These are phyloP conservation scores for Nymphaea thermarum DNA, from an alignment of 164 flowering plant genomes.

Conservation along the genomic window DNA sequence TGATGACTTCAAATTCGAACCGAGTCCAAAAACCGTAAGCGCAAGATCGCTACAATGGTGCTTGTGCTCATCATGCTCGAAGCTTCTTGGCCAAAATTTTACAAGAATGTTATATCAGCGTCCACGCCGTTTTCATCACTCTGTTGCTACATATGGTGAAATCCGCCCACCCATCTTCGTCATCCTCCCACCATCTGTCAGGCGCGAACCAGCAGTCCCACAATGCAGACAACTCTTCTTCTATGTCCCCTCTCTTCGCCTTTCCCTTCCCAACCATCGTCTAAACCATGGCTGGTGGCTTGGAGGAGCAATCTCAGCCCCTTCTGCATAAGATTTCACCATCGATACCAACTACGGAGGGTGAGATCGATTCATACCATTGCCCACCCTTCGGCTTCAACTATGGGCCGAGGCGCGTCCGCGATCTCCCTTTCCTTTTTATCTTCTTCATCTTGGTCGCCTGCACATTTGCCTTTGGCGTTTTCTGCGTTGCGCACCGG, in stretches of 20 bases:
- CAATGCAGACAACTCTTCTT: background rate
- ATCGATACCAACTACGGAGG: background rate
- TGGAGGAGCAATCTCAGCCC: background rate
- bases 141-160: too few species aligned
- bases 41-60: too few species aligned
- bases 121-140: too few species aligned
- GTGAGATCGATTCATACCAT: constrained; percentile 13
- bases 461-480: constrained; percentile 69
- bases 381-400: constrained; percentile 75
- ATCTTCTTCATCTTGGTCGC: constrained; percentile 51
- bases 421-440: constrained; percentile 62
- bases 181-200: background rate
- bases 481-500: constrained; percentile 45
- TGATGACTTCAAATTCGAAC: too few species aligned
- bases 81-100: too few species aligned
- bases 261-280: background rate
- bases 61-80: too few species aligned
- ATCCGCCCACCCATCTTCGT: background rate
- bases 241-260: background rate
- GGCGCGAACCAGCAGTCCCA: background rate
- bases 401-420: constrained; percentile 46
- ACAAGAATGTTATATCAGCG: too few species aligned
- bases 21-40: too few species aligned
- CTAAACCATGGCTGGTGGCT: background rate
- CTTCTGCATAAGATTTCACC: background rate